Conservation (phyloP, 225 moss, liverwort and hornwort genomes). For the Asterella californica region DNA sequence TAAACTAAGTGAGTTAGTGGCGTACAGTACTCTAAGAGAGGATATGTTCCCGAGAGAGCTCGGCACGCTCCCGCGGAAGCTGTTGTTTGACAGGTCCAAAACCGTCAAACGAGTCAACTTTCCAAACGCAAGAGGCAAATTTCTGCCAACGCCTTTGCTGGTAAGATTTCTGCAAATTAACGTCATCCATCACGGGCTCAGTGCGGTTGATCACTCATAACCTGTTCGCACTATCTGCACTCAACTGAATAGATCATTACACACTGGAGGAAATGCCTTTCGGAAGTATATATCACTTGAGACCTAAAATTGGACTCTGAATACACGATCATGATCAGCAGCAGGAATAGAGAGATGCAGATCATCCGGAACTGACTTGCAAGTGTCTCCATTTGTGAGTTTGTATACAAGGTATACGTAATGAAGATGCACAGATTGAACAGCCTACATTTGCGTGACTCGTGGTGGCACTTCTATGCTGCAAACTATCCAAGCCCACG, state of each 20-base stretch:
- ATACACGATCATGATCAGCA: no score
- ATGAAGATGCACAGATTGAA: background rate
- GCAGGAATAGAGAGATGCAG: no score
- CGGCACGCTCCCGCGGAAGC: background rate
- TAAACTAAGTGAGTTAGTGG: background rate
- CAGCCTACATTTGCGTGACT: background rate
- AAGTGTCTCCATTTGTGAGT: background rate
- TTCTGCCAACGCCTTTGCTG: background rate
- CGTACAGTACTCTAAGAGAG: constrained; percentile 11
- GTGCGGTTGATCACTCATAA: background rate
- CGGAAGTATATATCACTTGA: no score
- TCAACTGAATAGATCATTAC: background rate
- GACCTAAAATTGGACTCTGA: no score
- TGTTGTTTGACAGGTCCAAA: constrained; percentile 17
- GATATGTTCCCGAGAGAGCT: background rate
- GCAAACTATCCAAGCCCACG: background rate
- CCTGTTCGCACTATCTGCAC: background rate
- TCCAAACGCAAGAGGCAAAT: background rate
- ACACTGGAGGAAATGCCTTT: no score
- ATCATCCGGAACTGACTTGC: background rate
- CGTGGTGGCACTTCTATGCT: background rate
- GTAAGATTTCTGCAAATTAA: constrained; percentile 4
- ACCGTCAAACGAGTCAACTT: background rate
- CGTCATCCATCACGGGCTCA: background rate
- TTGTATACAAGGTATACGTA: no score